These are phyloP conservation scores for Leccinum fuscescens DNA, from an alignment of 1,284 basidiomycete species.

Conservation along the genomic window DNA sequence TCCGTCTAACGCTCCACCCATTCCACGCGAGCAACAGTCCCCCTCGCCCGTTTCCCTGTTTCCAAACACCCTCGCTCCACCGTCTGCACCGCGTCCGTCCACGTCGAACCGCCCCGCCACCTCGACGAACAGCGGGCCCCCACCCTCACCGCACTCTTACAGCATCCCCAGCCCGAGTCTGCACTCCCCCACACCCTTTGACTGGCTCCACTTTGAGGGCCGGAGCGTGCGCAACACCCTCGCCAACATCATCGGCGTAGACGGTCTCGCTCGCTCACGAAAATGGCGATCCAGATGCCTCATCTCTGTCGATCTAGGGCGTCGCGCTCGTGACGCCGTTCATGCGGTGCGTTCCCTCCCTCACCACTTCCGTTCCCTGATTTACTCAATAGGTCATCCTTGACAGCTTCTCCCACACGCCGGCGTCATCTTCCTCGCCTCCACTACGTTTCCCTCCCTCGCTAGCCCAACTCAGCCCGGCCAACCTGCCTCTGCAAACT, in stretches of 20 bases:
- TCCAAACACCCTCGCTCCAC: constrained; percentile 35
- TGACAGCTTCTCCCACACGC: constrained; percentile 57
- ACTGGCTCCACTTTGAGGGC: constrained; percentile 82
- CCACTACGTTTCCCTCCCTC: constrained; percentile 26
- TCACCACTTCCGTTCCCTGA: too few species aligned
- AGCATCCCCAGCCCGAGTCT: constrained; percentile 37
- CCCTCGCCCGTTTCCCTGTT: constrained; percentile 21
- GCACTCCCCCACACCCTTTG: constrained; percentile 69
- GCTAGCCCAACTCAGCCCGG: neutral
- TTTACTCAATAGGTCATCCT: constrained; percentile 29
- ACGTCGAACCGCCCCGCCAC: constrained; percentile 27
- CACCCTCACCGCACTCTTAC: constrained; percentile 9
- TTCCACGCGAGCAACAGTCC: too few species aligned
- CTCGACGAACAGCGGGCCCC: neutral
- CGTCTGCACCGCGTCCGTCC: constrained; percentile 30
- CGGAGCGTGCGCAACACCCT: constrained; percentile 72
- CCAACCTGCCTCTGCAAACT: constrained; percentile 17
- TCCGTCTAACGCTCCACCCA: too few species aligned
- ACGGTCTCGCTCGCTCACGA: constrained; percentile 59
- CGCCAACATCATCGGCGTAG: constrained; percentile 71
- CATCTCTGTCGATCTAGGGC: constrained; percentile 72
- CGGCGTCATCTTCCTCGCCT: constrained; percentile 64
- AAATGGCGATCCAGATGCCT: constrained; percentile 54
- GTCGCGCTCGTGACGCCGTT: constrained; percentile 70
- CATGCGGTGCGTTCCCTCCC: too few species aligned